Base-by-base conservation (phyloP, 2,329 filamentous ascomycete genomes). In the Aspergillus floridensis region DNA sequence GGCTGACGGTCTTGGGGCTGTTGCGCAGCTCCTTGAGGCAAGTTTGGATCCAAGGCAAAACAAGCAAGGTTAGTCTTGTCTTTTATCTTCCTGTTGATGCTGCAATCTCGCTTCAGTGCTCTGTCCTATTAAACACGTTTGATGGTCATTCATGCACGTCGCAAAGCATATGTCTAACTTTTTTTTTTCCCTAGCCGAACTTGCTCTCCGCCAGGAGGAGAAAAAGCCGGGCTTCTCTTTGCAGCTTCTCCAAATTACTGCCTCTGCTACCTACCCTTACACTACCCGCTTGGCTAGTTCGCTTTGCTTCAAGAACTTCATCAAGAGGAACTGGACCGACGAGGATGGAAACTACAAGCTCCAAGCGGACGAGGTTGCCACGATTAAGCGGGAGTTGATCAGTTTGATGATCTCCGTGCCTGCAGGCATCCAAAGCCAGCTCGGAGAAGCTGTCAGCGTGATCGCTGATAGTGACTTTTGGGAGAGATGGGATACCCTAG, bases 401-500 rank as follows among this genome's bases (percentile, higher is more conserved):
- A 93, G 92, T 59, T 83, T 99, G 69, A 99, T 99, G 95, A 96
- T 97, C 70, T 88, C 89, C 8, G 92, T 95, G 24, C 95, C 93
- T 4, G 76, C 90, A 19, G 89, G 87, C 61, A 90, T 99, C 65
- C 96, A 98, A 79, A 87, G 91, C 61, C 95, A 99, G 79, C 85
- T 99, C 41, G 95, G 95, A 67, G 95, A 98, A 73, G 93, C 95
- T 63, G 96, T 98, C 76, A 97, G 93, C 78, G 87, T 96, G 68
- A 98, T 99, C 70, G 95, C 95, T 61, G 93, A 98, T 77, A 98
- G 93, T 66, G 95, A 99, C 76, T 99, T 99, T 77, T 99, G 90
- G 89, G 84, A 90, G 76, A 85, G 90, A 70, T 99, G 95, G 95
- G 90, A 98, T 72, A 96, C 93, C n/a, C 83, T 99, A 61, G 93